phyloP scores from a whole-genome alignment of 495 filamentous ascomycete genomes.

The Evernia prunastri region DNA sequence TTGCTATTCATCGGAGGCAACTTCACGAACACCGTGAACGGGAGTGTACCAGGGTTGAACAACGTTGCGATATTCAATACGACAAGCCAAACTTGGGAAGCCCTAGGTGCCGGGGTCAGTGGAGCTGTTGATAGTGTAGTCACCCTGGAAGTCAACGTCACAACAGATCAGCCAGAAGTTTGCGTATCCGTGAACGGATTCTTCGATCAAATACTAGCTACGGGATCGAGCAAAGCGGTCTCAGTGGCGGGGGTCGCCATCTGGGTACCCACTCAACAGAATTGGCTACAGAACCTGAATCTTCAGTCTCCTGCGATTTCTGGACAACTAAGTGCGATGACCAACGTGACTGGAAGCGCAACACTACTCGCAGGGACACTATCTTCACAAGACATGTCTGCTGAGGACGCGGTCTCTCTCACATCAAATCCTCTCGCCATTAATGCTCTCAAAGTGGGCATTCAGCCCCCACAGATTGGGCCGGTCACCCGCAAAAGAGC shows the following conservation, averaged over 20 bases:
- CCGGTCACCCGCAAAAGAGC: slow-evolving; percentile 52
- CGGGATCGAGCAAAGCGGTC: slow-evolving; percentile 53
- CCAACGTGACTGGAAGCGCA: slow-evolving; percentile 52
- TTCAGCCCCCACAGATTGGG: slow-evolving; percentile 40
- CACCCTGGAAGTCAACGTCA: slow-evolving; percentile 73
- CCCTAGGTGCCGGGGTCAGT: slow-evolving; percentile 82
- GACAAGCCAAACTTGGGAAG: slow-evolving; percentile 58
- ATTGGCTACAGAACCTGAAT: slow-evolving; percentile 83
- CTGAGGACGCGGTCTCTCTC: slow-evolving; percentile 63
- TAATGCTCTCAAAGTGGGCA: slow-evolving; percentile 53
- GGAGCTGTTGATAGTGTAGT: slow-evolving; percentile 69
- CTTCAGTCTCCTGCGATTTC: slow-evolving; percentile 55
- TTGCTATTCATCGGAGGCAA: slow-evolving; percentile 76
- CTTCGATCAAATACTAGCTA: slow-evolving; percentile 66
- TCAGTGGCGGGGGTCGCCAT: slow-evolving; percentile 71
- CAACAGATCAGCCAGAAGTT: slow-evolving; percentile 57
- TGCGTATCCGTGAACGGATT: slow-evolving; percentile 74
- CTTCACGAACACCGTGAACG: slow-evolving; percentile 69
- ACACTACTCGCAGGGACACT: slow-evolving; percentile 74
- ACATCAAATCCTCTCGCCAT: slow-evolving; percentile 44
- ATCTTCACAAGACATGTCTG: slow-evolving; percentile 59
- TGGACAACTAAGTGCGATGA: slow-evolving; percentile 63
- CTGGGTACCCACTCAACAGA: slow-evolving; percentile 84
- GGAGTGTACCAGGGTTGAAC: slow-evolving; percentile 52
- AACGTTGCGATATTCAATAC: slow-evolving; percentile 73